These are phyloP conservation scores for Acanthamoeba triangularis DNA, from an alignment of 208 protist genomes.

Conservation along the genomic window DNA sequence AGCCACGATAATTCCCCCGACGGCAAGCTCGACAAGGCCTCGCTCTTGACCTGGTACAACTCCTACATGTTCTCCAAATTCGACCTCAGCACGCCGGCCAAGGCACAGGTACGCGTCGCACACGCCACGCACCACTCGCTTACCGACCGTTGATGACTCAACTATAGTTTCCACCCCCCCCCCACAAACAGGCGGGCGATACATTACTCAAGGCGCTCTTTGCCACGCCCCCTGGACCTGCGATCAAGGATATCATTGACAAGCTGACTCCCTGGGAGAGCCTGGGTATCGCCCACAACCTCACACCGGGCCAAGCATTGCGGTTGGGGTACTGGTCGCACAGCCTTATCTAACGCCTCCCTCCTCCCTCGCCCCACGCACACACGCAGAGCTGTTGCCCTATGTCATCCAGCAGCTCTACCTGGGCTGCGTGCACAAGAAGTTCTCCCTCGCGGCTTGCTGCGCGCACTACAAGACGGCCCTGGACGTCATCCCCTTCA, in stretches of 20 bases:
- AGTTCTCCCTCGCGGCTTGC: neutral
- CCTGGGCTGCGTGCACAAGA: constrained; percentile 15
- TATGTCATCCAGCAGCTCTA: constrained; percentile 27
- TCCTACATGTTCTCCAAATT: neutral
- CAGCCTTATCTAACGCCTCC: neutral
- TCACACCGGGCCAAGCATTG: neutral
- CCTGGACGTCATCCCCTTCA: neutral
- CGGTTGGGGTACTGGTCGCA: too few species aligned
- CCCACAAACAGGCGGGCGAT: neutral
- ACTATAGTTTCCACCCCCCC: neutral
- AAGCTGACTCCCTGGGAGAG: constrained; percentile 4
- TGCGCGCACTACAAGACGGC: neutral
- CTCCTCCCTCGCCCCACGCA: neutral
- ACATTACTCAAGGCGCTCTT: constrained; percentile 5
- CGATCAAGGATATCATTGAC: neutral
- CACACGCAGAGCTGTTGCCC: neutral
- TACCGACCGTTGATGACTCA: neutral
- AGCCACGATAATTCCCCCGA: neutral
- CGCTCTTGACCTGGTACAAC: neutral
- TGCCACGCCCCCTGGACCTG: neutral
- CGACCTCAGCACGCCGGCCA: neutral
- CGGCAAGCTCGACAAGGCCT: neutral
- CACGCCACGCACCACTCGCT: neutral
- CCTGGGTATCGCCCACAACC: neutral
- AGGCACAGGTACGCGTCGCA: neutral